Percentiles rank a stretch among this genome's conserved stretches.
These are phyloP conservation scores for Chlorella variabilis DNA, from an alignment of 163 green algal species.

Conservation along the genomic window DNA sequence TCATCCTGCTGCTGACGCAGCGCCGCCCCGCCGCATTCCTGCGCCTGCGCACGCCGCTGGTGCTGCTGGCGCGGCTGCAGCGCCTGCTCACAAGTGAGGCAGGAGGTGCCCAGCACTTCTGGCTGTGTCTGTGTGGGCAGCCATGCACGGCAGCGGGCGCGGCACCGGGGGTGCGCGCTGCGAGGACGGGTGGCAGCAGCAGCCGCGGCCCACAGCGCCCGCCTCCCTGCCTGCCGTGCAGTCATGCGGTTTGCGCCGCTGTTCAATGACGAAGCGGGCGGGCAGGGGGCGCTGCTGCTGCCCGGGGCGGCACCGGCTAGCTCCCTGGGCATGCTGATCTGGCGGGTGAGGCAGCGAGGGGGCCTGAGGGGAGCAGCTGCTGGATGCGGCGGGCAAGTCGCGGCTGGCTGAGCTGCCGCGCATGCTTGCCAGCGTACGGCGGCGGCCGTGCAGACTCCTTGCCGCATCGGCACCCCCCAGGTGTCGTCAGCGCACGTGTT, in stretches of 20 bases:
- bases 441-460: too few relatives aligned
- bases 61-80: conserved; percentile 17
- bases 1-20: conserved; percentile 2
- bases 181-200: too few relatives aligned
- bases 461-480: too few relatives aligned
- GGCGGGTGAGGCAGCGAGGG: not conserved
- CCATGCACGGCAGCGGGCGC: too few relatives aligned
- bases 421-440: too few relatives aligned
- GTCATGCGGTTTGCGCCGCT: conserved; percentile 9
- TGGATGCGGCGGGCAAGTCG: too few relatives aligned
- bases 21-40: not conserved
- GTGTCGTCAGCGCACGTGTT: too few relatives aligned
- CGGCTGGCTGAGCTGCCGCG: too few relatives aligned
- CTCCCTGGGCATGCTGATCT: conserved; percentile 4
- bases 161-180: too few relatives aligned
- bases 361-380: too few relatives aligned
- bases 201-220: too few relatives aligned
- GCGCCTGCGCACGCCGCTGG: not conserved
- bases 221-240: not conserved
- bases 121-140: too few relatives aligned
- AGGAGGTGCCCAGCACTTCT: not conserved
- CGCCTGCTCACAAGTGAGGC: conserved; percentile 8
- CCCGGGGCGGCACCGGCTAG: not conserved
- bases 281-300: not conserved
- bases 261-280: not conserved